Percentiles rank a stretch among this genome's conserved stretches.
Evolutionary conservation across 2,329 filamentous ascomycete genomes (phyloP).

Genomic region (Fusarium denticulatum): DNA sequence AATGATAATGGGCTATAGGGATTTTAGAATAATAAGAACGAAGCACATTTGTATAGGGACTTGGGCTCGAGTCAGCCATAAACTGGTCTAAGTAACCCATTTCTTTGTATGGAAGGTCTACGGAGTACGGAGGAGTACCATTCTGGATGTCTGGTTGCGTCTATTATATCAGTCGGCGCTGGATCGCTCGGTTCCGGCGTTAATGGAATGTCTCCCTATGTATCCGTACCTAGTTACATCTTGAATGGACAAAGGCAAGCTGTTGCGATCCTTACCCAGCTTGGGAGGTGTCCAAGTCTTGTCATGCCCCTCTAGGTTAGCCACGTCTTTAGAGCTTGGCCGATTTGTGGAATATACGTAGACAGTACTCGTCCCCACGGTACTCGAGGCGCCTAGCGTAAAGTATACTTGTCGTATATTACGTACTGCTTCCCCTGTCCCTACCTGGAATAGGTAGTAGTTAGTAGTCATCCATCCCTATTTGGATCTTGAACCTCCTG

Average conservation of each 20-base stretch:
- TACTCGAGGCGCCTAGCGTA: not conserved
- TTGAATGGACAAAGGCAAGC: not conserved
- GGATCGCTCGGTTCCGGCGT: conserved; percentile 3
- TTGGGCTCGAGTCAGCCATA: not conserved
- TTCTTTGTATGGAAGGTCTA: not conserved
- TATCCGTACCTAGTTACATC: not conserved
- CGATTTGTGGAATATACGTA: not conserved
- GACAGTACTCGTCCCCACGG: not conserved
- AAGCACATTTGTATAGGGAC: conserved; percentile 1
- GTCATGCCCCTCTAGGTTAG: not conserved
- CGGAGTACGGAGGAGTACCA: not conserved
- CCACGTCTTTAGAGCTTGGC: not conserved
- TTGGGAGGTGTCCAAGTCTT: not conserved
- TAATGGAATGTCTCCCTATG: not conserved
- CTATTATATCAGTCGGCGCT: not conserved
- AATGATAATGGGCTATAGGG: not conserved
- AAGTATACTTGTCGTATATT: not conserved
- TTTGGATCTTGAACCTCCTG: conserved; percentile 24
- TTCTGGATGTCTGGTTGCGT: not conserved
- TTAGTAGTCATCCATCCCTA: conserved; percentile 10
- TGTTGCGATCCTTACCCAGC: not conserved
- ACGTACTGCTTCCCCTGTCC: conserved; percentile 10
- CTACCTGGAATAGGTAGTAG: not conserved
- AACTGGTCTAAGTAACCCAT: not conserved
- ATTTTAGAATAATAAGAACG: conserved; percentile 19